Conservation (phyloP, 148 eudicot species). For the Camellia sinensis region DNA sequence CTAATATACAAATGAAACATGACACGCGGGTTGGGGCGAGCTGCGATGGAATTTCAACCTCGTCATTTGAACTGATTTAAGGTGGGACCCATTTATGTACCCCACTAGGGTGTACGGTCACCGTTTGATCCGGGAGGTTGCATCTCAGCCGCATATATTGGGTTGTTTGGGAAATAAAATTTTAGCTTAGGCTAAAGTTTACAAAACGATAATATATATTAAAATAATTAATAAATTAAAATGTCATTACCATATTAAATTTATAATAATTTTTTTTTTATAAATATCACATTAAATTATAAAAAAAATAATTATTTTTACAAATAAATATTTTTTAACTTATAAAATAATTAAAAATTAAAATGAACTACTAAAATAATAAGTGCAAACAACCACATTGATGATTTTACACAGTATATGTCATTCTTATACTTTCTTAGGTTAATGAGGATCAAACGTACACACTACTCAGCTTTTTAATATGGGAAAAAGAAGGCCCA, state of each 20-base stretch:
- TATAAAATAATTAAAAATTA: too few relatives aligned
- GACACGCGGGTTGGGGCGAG: neutral
- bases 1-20: too few relatives aligned
- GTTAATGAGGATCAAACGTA: slow-evolving; percentile 18
- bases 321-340: too few relatives aligned
- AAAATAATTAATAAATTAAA: too few relatives aligned
- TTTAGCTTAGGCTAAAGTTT: too few relatives aligned
- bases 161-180: too few relatives aligned
- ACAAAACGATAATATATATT: too few relatives aligned
- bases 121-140: slow-evolving; percentile 20
- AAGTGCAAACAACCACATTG: neutral
- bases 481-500: neutral
- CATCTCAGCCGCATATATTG: slow-evolving; percentile 3
- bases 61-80: slow-evolving; percentile 9
- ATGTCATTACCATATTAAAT: too few relatives aligned
- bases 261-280: too few relatives aligned
- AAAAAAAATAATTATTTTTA: too few relatives aligned
- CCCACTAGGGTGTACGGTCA: slow-evolving; percentile 5
- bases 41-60: neutral
- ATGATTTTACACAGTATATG: neutral
- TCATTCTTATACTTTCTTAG: neutral
- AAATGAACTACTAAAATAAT: too few relatives aligned
- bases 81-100: neutral
- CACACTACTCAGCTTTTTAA: slow-evolving; percentile 20
- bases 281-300: too few relatives aligned